Percentiles rank a stretch among this genome's conserved stretches.
These are phyloP conservation scores for Phytophthora cryptogea DNA, from an alignment of 352 stramenopile species.

Conservation along the genomic window DNA sequence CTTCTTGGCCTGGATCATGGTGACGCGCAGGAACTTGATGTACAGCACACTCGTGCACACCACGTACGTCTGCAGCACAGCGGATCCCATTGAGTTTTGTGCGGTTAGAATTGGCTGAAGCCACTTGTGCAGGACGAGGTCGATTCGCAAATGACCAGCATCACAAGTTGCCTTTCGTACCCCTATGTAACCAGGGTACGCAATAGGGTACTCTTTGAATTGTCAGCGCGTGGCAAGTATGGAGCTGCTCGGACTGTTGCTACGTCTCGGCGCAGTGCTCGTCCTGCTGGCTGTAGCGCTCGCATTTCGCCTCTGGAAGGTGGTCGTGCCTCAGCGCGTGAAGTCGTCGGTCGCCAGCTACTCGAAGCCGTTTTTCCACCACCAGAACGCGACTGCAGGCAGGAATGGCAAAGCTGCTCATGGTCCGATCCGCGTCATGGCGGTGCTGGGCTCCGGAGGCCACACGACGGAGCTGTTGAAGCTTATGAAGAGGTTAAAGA, in stretches of 20 bases:
- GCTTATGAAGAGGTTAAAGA: conserved; percentile 86
- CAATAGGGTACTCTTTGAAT: conserved; percentile 4
- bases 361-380: conserved; percentile 22
- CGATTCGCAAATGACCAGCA: conserved; percentile 20
- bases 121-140: conserved; percentile 20
- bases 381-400: conserved; percentile 10
- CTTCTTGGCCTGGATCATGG: conserved; percentile 53
- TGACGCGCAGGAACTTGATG: conserved; percentile 57
- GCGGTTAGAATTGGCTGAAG: not conserved
- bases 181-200: conserved; percentile 7
- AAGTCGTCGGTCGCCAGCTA: conserved; percentile 31
- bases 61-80: conserved; percentile 52
- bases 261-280: conserved; percentile 20
- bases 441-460: conserved; percentile 86
- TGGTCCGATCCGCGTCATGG: conserved; percentile 59
- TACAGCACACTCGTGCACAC: conserved; percentile 50
- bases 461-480: conserved; percentile 97
- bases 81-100: conserved; percentile 24
- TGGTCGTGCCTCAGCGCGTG: conserved; percentile 30
- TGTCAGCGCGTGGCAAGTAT: conserved; percentile 22
- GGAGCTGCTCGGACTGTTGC: conserved; percentile 29
- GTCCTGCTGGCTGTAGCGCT: conserved; percentile 27
- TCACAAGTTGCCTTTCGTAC: conserved; percentile 20
- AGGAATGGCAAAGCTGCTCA: conserved; percentile 4
- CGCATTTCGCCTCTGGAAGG: conserved; percentile 34